A percentile compares a stretch with the other conserved stretches of the same genome.
Conservation (phyloP, 805 yeast species). For the Candida nitratophila region DNA sequence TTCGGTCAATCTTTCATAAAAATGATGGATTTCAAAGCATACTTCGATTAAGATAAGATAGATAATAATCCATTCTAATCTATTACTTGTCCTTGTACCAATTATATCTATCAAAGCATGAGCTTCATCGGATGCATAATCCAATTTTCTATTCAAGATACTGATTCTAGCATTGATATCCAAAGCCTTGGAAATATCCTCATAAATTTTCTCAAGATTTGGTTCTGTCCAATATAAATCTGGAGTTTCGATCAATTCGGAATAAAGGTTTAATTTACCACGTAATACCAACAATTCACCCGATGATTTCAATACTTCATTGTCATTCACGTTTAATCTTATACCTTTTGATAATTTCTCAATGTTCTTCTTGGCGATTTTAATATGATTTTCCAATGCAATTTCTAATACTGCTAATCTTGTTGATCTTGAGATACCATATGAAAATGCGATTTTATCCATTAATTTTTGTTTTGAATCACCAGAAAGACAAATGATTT, state of each 20-base stretch:
- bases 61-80: constrained; percentile 86
- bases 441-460: constrained; percentile 84
- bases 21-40: constrained; percentile 70
- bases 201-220: constrained; percentile 67
- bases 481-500: constrained; percentile 61
- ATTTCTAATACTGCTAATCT: constrained; percentile 75
- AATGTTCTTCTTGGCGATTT: constrained; percentile 54
- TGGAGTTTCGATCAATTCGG: constrained; percentile 87
- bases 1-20: constrained; percentile 42
- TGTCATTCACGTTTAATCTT: constrained; percentile 42
- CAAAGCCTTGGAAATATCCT: constrained; percentile 58
- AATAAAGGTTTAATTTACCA: constrained; percentile 78
- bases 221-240: constrained; percentile 94
- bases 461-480: constrained; percentile 38
- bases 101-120: constrained; percentile 68
- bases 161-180: constrained; percentile 74
- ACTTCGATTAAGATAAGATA: constrained; percentile 80
- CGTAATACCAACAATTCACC: constrained; percentile 71
- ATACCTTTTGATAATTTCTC: constrained; percentile 60
- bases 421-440: constrained; percentile 83
- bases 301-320: constrained; percentile 59
- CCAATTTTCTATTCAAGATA: constrained; percentile 77
- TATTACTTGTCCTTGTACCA: constrained; percentile 67
- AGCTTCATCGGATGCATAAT: constrained; percentile 86
- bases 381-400: constrained; percentile 62